Conservation (phyloP, 345 rosid genomes). For the Moringa oleifera region DNA sequence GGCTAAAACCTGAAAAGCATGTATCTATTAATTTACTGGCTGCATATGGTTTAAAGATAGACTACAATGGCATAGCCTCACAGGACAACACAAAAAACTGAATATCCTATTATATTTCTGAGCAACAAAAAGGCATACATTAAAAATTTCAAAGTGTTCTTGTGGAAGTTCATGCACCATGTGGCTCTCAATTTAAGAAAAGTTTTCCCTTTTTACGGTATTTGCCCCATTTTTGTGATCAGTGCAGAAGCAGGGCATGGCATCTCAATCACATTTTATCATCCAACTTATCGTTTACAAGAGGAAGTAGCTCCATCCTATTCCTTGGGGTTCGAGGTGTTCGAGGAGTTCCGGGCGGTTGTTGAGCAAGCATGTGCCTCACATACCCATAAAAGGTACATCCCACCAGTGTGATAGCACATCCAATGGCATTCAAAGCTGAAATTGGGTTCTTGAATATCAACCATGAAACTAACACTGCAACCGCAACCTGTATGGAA, state of each 20-base stretch:
- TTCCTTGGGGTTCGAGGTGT: constrained; percentile 83
- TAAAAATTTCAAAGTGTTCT: constrained; percentile 10
- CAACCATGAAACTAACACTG: constrained; percentile 88
- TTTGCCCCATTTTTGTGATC: no score
- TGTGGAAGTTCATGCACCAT: constrained; percentile 1
- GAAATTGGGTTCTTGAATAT: constrained; percentile 96
- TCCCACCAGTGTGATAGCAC: constrained; percentile 82
- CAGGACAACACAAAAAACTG: no score
- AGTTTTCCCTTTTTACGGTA: no score
- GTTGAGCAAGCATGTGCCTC: constrained; percentile 82
- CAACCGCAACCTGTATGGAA: constrained; percentile 77
- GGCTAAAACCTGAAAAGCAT: no score
- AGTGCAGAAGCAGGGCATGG: not conserved
- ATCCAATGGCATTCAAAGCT: constrained; percentile 80
- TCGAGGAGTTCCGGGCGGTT: constrained; percentile 72
- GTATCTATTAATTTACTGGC: no score
- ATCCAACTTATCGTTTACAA: constrained; percentile 87
- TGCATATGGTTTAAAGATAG: no score
- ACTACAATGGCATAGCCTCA: no score
- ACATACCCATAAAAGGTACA: constrained; percentile 96
- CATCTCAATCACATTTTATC: constrained; percentile 51
- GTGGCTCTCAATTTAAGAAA: no score
- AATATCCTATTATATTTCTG: constrained; percentile 3
- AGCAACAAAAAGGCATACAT: constrained; percentile 7
- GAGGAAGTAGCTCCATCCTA: constrained; percentile 76